Evolutionary conservation across 352 stramenopile species (phyloP), one percentile per base, ranked within the genome.

Genomic region (Pythium brachiatum): DNA sequence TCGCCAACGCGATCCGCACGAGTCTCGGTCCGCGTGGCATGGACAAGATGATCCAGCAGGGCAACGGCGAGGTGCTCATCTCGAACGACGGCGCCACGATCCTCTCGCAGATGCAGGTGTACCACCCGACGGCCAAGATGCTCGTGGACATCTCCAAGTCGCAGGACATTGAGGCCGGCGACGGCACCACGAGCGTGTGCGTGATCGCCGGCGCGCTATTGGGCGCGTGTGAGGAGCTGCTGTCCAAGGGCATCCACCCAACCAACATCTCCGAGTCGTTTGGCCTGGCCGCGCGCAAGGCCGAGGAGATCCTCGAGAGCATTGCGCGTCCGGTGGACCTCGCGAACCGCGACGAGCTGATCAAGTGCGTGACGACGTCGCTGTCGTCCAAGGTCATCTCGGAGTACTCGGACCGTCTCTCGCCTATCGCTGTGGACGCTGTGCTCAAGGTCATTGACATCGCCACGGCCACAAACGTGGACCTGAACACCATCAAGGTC

Each of bases 1-100:
- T 99, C 15, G 97, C 97, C 8, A 97, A 99, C 76, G 96, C 97
- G 34, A 97, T 99, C 68, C 91, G 97, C 58, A 99, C 97, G 60
- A 99, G 92, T 60, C 83, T 99, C 23, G 98, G 98, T 0, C 98
- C 98, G 11, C 89, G 96, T 21, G 97, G 97, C 47, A 99, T 99
- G 97, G 97, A 99, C 88, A 99, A 99, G 86, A 98, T 99, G 80
- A 98, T 99, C 73, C 92, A 99, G 75, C 88, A 97, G 54, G 87
- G 89, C 57, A 95, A 98, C 68, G 97, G 97, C 53, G 97, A 99
- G 71, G 97, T 99, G 46, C 89, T 99, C 53, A 99, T 99, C 70
- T 99, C 94, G 39, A 99, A 99, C 79, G 97, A 99, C 73, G 97
- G 97, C 52, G 97, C 97, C n/a, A 99, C 97, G 12, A 99, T 99